Conservation (phyloP, 192 early-diverging fungal genomes). For the Coemansia sp. region DNA sequence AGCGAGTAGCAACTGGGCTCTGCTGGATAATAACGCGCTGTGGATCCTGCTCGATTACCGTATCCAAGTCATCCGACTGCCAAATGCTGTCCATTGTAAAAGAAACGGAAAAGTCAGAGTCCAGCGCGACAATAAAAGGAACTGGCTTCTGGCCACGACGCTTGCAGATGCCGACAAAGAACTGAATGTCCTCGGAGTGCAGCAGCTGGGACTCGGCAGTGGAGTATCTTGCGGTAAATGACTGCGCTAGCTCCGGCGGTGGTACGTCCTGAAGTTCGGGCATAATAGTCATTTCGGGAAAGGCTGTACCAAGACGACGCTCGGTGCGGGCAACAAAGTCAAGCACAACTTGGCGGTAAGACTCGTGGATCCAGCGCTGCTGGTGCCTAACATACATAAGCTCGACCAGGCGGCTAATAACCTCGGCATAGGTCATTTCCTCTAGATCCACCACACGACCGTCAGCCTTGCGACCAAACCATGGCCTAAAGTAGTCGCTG, state of each 20-base stretch:
- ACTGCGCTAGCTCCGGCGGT: constrained; percentile 36
- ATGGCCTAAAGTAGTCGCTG: constrained; percentile 84
- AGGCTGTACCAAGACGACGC: constrained; percentile 57
- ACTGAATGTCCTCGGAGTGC: constrained; percentile 43
- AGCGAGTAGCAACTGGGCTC: constrained; percentile 79
- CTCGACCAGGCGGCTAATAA: constrained; percentile 80
- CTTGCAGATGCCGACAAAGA: constrained; percentile 49
- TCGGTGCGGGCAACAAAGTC: constrained; percentile 87
- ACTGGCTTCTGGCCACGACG: constrained; percentile 75
- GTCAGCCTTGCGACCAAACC: constrained; percentile 88
- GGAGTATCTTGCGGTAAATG: constrained; percentile 9
- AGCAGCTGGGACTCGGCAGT: constrained; percentile 36
- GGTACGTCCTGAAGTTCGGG: background rate
- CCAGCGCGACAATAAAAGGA: constrained; percentile 88
- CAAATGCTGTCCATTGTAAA: constrained; percentile 93
- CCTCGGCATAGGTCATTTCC: constrained; percentile 94
- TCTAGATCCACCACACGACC: constrained; percentile 77
- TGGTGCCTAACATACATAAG: constrained; percentile 80
- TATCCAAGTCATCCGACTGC: constrained; percentile 86
- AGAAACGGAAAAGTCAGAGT: constrained; percentile 87
- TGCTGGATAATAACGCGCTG: constrained; percentile 84
- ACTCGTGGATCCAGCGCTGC: constrained; percentile 78
- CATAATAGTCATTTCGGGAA: background rate
- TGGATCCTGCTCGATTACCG: constrained; percentile 82
- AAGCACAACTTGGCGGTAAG: constrained; percentile 71